Evolutionary conservation across 1,284 basidiomycete species (phyloP).

Genomic region (Phylloboletellus chloephorus): DNA sequence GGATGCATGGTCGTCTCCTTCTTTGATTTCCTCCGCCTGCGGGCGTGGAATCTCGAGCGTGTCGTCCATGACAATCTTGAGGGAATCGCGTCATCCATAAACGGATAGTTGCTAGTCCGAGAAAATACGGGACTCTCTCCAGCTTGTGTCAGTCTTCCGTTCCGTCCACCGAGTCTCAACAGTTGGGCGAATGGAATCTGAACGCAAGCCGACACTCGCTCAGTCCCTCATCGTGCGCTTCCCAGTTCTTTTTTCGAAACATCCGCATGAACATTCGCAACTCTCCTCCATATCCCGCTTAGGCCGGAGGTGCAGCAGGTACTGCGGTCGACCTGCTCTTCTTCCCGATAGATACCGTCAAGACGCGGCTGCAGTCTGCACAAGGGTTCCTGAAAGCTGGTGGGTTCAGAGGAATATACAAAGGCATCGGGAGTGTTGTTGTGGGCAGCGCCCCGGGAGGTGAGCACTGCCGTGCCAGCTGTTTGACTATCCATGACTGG

Average conservation of each 20-base stretch:
- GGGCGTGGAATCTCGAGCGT: conserved; percentile 40
- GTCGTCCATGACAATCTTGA: conserved; percentile 42
- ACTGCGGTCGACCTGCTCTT: conserved; percentile 91
- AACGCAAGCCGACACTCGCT: conserved; percentile 31
- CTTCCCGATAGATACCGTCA: conserved; percentile 95
- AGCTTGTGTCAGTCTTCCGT: conserved; percentile 9
- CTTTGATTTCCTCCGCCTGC: conserved; percentile 15
- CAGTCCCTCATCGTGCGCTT: conserved; percentile 36
- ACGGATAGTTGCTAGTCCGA: neutral
- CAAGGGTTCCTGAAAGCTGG: conserved; percentile 86
- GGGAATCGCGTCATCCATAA: conserved; percentile 6
- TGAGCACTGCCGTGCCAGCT: conserved; percentile 35
- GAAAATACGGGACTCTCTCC: too few relatives aligned
- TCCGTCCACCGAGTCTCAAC: conserved; percentile 4
- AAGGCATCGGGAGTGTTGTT: conserved; percentile 91
- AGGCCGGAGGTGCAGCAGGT: conserved; percentile 87
- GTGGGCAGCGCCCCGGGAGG: conserved; percentile 96
- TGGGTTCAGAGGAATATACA: conserved; percentile 90
- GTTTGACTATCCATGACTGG: conserved; percentile 2
- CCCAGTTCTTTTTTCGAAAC: conserved; percentile 10
- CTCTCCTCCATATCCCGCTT: conserved; percentile 8
- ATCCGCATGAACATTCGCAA: conserved; percentile 12
- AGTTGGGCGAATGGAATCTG: conserved; percentile 21
- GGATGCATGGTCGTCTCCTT: conserved; percentile 35
- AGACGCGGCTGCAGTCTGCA: conserved; percentile 87